phyloP scores from a whole-genome alignment of 768 basidiomycete genomes.

The Naganishia vaughanmartiniae region DNA sequence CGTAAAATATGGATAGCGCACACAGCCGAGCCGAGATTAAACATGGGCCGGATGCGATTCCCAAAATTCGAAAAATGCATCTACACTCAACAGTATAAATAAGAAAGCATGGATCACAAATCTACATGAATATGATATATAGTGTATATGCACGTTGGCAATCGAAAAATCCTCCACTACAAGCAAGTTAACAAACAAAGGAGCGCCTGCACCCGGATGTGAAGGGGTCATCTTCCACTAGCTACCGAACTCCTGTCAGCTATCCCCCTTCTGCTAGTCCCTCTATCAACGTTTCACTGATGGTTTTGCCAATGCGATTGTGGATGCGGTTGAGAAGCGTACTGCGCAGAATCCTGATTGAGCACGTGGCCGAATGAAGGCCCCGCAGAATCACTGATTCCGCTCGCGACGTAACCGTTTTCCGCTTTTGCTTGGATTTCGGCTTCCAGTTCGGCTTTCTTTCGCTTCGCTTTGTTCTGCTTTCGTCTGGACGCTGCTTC shows the following conservation, averaged over 20 bases:
- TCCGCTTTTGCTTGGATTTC: constrained; percentile 21
- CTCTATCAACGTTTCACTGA: background rate
- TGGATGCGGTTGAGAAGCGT: background rate
- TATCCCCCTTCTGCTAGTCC: too few species aligned
- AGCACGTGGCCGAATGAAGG: constrained; percentile 13
- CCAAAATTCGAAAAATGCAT: background rate
- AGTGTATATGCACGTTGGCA: background rate
- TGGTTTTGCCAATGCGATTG: constrained; percentile 14
- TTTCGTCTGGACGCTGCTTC: constrained; percentile 18
- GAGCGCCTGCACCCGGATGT: too few species aligned
- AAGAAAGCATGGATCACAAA: background rate
- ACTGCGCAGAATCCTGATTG: constrained; percentile 1
- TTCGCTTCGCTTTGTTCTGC: constrained; percentile 20
- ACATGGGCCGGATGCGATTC: background rate
- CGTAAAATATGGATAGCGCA: background rate
- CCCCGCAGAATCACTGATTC: background rate
- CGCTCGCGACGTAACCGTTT: constrained; percentile 19
- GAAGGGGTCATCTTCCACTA: too few species aligned
- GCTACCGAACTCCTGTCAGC: too few species aligned
- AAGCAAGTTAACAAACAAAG: background rate
- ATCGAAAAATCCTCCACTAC: background rate
- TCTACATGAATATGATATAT: background rate
- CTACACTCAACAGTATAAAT: background rate
- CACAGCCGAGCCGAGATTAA: background rate
- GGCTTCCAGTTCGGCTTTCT: constrained; percentile 19